Percentiles rank a stretch among this genome's conserved stretches.
phyloP scores from a whole-genome alignment of 2,329 filamentous ascomycete species.

The Penicillium sp. region DNA sequence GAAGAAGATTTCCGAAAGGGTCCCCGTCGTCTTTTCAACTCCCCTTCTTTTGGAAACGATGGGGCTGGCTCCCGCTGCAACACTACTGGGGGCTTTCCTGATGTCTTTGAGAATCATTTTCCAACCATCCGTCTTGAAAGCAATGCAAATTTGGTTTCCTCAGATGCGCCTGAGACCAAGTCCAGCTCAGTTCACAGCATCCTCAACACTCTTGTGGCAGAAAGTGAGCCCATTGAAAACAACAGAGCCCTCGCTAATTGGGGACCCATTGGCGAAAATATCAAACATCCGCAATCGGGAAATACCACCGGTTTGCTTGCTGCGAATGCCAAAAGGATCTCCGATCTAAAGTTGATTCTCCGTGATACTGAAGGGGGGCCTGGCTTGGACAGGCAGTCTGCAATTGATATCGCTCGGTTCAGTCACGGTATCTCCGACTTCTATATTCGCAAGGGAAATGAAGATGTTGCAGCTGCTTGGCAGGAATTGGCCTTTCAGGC shows the following conservation, averaged over 20 bases:
- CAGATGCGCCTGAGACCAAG: background rate
- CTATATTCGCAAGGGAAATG: background rate
- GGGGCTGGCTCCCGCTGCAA: background rate
- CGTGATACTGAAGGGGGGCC: background rate
- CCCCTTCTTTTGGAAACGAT: background rate
- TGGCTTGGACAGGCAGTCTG: background rate
- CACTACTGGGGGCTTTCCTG: background rate
- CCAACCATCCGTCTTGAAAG: no score
- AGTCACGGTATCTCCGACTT: background rate
- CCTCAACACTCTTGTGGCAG: background rate
- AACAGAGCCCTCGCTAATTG: background rate
- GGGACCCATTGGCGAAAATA: slow-evolving; percentile 7
- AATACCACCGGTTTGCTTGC: background rate
- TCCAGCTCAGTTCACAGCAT: background rate
- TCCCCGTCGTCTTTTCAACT: slow-evolving; percentile 1
- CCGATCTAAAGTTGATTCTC: background rate
- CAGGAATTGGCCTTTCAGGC: background rate
- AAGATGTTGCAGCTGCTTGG: background rate
- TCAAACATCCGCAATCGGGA: background rate
- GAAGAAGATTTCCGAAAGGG: background rate
- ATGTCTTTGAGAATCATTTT: background rate
- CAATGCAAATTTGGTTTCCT: background rate
- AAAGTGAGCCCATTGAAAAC: slow-evolving; percentile 4
- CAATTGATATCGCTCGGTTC: background rate
- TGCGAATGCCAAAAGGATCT: background rate